These are phyloP conservation scores for Hortiboletus flavorubellus DNA, from an alignment of 768 basidiomycete genomes.

Conservation along the genomic window DNA sequence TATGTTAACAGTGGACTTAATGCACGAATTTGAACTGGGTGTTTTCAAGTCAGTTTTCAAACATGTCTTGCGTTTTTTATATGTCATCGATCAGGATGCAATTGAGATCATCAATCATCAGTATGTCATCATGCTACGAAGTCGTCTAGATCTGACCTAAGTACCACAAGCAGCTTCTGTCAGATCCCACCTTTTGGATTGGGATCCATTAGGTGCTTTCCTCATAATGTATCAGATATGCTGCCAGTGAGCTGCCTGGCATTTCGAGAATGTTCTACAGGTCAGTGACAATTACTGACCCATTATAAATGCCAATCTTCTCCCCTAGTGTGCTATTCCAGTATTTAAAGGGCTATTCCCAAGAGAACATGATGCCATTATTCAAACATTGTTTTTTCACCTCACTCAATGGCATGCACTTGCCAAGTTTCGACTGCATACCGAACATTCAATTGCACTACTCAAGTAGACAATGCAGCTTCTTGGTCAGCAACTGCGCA, in stretches of 20 bases:
- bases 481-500: neutral
- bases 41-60: conserved; percentile 36
- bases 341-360: conserved; percentile 38
- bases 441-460: conserved; percentile 26
- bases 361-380: conserved; percentile 15
- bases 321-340: conserved; percentile 29
- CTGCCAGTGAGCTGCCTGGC: conserved; percentile 25
- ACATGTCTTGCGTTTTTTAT: conserved; percentile 35
- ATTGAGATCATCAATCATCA: conserved; percentile 24
- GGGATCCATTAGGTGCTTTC: conserved; percentile 35
- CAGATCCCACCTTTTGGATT: conserved; percentile 17
- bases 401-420: conserved; percentile 11
- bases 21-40: conserved; percentile 42
- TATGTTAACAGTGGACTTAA: conserved; percentile 25
- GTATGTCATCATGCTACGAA: conserved; percentile 6
- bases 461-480: neutral
- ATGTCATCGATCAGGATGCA: conserved; percentile 3
- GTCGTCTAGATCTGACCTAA: neutral
- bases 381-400: conserved; percentile 20
- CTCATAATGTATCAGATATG: conserved; percentile 36
- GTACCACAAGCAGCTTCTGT: conserved; percentile 4
- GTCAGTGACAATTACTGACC: neutral
- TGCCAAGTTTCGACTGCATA: conserved; percentile 26
- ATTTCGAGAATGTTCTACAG: conserved; percentile 19
- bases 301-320: no score